Evolutionary conservation across 257 asterid genomes (phyloP).

Genomic region (Petunia axillaris): DNA sequence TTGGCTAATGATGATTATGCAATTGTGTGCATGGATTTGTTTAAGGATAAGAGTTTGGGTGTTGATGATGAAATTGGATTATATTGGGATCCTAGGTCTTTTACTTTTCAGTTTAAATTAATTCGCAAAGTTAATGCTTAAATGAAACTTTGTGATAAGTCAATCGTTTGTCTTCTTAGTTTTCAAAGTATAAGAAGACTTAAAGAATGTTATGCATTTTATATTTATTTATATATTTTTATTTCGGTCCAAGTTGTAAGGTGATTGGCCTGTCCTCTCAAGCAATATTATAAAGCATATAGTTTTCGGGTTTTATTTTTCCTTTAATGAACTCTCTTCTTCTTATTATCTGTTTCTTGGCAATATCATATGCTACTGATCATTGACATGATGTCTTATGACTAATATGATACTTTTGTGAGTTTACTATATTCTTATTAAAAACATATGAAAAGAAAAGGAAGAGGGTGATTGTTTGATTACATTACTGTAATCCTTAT

Average conservation of each 20-base stretch:
- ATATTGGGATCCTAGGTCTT: conserved; percentile 14
- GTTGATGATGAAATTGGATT: conserved; percentile 53
- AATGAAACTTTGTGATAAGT: not conserved
- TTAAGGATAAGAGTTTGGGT: conserved; percentile 40
- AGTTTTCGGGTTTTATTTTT: too few species aligned
- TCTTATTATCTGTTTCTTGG: too few species aligned
- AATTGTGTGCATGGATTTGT: conserved; percentile 45
- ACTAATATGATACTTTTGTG: not conserved
- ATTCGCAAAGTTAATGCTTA: not conserved
- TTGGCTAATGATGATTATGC: conserved; percentile 37
- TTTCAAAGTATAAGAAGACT: not conserved
- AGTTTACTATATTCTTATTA: too few species aligned
- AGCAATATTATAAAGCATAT: not conserved
- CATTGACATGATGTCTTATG: not conserved
- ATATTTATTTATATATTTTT: not conserved
- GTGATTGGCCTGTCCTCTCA: not conserved
- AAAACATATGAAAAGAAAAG: too few species aligned
- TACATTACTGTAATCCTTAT: too few species aligned
- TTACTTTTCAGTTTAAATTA: conserved; percentile 38
- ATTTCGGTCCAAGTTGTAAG: not conserved
- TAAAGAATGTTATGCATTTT: not conserved
- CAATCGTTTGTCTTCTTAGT: too few species aligned
- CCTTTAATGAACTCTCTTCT: too few species aligned
- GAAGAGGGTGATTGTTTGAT: too few species aligned
- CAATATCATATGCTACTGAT: too few species aligned